Percentiles rank a stretch among this genome's conserved stretches.
Evolutionary conservation across 768 basidiomycete species (phyloP).

Genomic region (Lactarius trivialis): DNA sequence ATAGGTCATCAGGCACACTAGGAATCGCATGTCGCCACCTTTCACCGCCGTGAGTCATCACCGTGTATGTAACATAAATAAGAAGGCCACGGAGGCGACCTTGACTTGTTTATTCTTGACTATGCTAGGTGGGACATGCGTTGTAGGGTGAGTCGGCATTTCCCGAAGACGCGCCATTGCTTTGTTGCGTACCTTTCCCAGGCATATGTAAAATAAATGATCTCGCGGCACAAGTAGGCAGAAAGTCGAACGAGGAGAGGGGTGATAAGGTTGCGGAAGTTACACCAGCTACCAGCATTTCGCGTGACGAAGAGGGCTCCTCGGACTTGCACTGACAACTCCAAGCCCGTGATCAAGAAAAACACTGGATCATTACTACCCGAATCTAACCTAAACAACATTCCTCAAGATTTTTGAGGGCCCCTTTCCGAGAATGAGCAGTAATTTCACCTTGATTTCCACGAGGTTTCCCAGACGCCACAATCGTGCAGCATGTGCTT

Average conservation of each 20-base stretch:
- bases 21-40: constrained; percentile 43
- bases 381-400: not conserved
- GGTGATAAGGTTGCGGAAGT: too few relatives aligned
- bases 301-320: not conserved
- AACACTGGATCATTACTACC: not conserved
- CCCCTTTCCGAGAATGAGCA: not conserved
- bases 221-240: too few relatives aligned
- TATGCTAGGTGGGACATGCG: constrained; percentile 33
- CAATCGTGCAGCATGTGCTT: not conserved
- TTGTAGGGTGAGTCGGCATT: too few relatives aligned
- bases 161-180: too few relatives aligned
- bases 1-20: not conserved
- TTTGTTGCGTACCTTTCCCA: too few relatives aligned
- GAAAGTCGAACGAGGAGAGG: too few relatives aligned
- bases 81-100: constrained; percentile 63
- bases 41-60: constrained; percentile 47
- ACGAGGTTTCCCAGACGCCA: not conserved
- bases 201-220: too few relatives aligned
- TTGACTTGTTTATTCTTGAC: constrained; percentile 34
- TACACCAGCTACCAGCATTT: too few relatives aligned
- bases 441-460: not conserved
- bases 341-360: not conserved
- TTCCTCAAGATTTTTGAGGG: not conserved
- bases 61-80: constrained; percentile 95
- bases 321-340: not conserved